Evolutionary conservation across 768 basidiomycete species (phyloP), one percentile per base, ranked within the genome.

Genomic region (Russula abietina): DNA sequence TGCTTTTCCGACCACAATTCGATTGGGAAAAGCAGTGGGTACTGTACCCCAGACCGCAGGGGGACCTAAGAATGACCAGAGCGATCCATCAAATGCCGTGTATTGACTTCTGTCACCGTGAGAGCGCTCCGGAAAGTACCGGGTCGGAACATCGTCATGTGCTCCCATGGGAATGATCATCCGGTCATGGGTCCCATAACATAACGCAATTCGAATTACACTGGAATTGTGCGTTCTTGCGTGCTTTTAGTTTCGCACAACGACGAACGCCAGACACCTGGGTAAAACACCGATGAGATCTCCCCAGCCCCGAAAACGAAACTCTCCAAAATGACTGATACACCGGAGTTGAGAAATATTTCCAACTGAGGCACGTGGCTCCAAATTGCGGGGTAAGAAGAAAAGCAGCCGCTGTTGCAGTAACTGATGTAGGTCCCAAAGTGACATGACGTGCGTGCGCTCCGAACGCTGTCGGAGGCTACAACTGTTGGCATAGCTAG

Each of bases 161-260:
- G 59, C 26, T 32, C 50, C 50, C 26, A n/a, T 33, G 28, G 41
- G n/a, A 9, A 9, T 32, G 38, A n/a, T 45, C 43, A 45, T 22
- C 45, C 22, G 39, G 51, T 60, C 59, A 60, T 46, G 52, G 32
- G 52, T 51, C 38, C 54, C 10, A 10, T 17, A 4, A 26, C 10
- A 10, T 17, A 4, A 26, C 55, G 55, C 28, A 57, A 57, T 45
- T 32, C 41, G n/a, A 60, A 54, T 60, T 54, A 17, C 22, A 28
- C 33, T 16, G 16, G 46, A 26, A 51, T 26, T 17, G 38, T 39
- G 38, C 16, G 38, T 17, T 39, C 2, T 39, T 39, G 38, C 38
- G 38, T 39, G 38, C 16, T 39, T 39, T 30, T 2, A 50, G 11
- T 50, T 45, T 53, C 39, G 24, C 52, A n/a, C n/a, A 33, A 46